Conservation (phyloP, 192 early-diverging fungal genomes). For the Backusella parvicylindrica region DNA sequence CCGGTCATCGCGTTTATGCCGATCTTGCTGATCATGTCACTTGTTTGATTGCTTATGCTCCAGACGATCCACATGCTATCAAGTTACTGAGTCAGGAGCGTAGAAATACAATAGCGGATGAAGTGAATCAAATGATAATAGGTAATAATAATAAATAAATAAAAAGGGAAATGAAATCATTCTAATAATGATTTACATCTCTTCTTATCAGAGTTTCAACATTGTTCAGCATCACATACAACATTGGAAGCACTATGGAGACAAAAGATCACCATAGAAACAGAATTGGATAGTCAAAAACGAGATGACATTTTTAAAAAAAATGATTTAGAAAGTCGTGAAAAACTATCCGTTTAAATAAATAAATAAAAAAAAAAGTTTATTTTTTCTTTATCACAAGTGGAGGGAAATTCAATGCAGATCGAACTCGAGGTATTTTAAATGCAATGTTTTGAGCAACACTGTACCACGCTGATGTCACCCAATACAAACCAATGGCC, state of each 20-base stretch:
- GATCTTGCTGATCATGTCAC: neutral
- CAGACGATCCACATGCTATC: neutral
- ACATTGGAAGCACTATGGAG: neutral
- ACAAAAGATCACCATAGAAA: neutral
- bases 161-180: neutral
- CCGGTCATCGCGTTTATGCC: neutral
- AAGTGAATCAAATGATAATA: constrained; percentile 6
- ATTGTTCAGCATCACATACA: neutral
- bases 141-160: neutral
- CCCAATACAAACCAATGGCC: constrained; percentile 70
- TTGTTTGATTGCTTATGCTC: constrained; percentile 7
- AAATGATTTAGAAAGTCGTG: neutral
- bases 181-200: neutral
- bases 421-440: constrained; percentile 38
- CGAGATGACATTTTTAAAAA: neutral
- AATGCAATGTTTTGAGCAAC: constrained; percentile 60
- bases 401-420: constrained; percentile 23
- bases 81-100: neutral
- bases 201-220: neutral
- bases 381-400: neutral
- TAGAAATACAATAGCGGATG: neutral
- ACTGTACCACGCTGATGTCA: constrained; percentile 63
- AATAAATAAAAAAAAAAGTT: neutral
- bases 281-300: neutral
- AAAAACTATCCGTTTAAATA: neutral